Percentiles rank a stretch among this genome's conserved stretches.
phyloP scores from a whole-genome alignment of 768 basidiomycete species.

The Hygrophoropsis aurantiaca region DNA sequence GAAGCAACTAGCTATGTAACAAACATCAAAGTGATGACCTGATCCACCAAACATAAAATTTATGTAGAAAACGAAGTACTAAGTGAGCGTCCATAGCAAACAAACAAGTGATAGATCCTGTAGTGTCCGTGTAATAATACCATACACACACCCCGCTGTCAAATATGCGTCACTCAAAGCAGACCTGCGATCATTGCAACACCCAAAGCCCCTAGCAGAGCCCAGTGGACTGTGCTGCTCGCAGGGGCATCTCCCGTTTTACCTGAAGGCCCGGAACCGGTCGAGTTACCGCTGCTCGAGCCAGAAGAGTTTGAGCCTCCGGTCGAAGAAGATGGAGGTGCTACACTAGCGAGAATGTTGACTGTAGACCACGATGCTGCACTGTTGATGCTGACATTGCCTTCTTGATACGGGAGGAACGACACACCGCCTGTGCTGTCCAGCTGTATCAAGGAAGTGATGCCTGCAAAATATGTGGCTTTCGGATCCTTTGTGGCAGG shows the following conservation, averaged over 20 bases:
- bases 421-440: constrained; percentile 57
- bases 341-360: constrained; percentile 41
- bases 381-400: constrained; percentile 41
- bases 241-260: constrained; percentile 10
- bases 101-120: too few relatives aligned
- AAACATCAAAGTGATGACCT: too few relatives aligned
- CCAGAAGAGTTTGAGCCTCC: constrained; percentile 10
- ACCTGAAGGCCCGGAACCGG: constrained; percentile 3
- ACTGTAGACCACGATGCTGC: constrained; percentile 51
- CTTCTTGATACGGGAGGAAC: constrained; percentile 57
- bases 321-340: constrained; percentile 32
- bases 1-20: too few relatives aligned
- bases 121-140: constrained; percentile 8
- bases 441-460: constrained; percentile 64
- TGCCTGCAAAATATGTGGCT: constrained; percentile 65
- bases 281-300: constrained; percentile 7
- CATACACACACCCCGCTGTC: background rate
- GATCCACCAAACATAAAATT: too few relatives aligned
- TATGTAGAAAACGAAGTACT: too few relatives aligned
- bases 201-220: constrained; percentile 10
- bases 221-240: constrained; percentile 11
- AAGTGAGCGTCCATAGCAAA: too few relatives aligned
- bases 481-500: constrained; percentile 58
- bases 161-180: constrained; percentile 4
- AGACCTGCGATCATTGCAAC: constrained; percentile 16